Evolutionary conservation across 192 early-diverging fungal genomes (phyloP).

Genomic region (Backusella circina): DNA sequence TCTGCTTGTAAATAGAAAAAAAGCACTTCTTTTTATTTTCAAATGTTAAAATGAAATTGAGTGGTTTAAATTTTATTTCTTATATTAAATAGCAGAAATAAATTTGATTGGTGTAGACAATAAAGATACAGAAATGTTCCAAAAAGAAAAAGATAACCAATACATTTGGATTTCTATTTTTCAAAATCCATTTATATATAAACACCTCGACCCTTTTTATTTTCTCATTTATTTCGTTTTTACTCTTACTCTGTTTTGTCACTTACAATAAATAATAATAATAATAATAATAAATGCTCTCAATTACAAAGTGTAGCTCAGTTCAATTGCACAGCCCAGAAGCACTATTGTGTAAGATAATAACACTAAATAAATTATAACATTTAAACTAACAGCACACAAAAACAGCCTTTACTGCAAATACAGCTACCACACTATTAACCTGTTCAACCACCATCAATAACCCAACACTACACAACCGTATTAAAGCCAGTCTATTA

Average conservation of each 20-base stretch:
- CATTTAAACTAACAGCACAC: not conserved
- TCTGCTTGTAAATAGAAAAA: not conserved
- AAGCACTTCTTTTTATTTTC: not conserved
- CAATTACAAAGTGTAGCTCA: constrained; percentile 5
- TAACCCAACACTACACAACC: constrained; percentile 12
- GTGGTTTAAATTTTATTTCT: not conserved
- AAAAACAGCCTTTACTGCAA: constrained; percentile 16
- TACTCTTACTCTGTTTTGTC: not conserved
- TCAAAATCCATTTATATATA: not conserved
- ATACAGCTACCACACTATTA: constrained; percentile 3
- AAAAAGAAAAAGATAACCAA: not conserved
- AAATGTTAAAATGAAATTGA: not conserved
- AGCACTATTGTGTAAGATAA: constrained; percentile 19
- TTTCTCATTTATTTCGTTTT: not conserved
- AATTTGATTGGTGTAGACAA: not conserved
- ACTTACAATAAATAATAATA: not conserved
- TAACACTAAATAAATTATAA: not conserved
- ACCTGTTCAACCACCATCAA: constrained; percentile 11
- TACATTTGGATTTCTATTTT: not conserved
- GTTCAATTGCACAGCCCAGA: constrained; percentile 13
- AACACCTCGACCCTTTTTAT: not conserved
- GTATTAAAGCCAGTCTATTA: not conserved
- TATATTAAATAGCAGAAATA: not conserved
- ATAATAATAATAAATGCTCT: not conserved
- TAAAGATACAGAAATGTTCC: not conserved